A percentile compares a stretch with the other conserved stretches of the same genome.
Evolutionary conservation across 1,139 yeast genomes (phyloP).

Genomic region (Debaryomyces udenii): DNA sequence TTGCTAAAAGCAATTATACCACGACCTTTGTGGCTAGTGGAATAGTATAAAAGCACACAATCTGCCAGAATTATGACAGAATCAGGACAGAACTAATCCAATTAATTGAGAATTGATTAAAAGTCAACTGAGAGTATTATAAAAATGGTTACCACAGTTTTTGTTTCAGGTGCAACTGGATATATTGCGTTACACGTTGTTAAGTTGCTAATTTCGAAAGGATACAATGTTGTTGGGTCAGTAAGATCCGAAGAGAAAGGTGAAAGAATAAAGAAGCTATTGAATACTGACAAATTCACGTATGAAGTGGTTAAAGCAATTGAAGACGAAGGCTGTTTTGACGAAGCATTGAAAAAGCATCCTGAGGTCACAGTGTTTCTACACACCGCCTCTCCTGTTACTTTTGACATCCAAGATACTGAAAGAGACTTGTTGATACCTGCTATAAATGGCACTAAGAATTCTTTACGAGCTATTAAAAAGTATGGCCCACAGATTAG

Average conservation of each 20-base stretch:
- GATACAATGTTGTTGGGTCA: conserved; percentile 59
- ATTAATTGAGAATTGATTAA: too few relatives aligned
- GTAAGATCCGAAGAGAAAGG: conserved; percentile 57
- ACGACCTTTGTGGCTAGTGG: too few relatives aligned
- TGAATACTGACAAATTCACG: conserved; percentile 34
- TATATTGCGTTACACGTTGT: conserved; percentile 42
- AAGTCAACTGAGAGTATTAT: too few relatives aligned
- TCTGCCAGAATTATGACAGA: too few relatives aligned
- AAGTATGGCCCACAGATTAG: conserved; percentile 30
- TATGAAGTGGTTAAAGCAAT: conserved; percentile 56
- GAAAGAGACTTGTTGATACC: conserved; percentile 35
- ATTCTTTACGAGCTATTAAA: conserved; percentile 30
- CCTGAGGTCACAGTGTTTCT: conserved; percentile 54
- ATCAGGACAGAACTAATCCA: too few relatives aligned
- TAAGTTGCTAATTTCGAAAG: conserved; percentile 31
- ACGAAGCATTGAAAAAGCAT: conserved; percentile 46
- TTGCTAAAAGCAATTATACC: too few relatives aligned
- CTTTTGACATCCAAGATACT: conserved; percentile 28
- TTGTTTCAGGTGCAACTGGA: conserved; percentile 45
- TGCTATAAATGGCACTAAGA: conserved; percentile 35
- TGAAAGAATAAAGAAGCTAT: conserved; percentile 36
- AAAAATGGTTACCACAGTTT: too few relatives aligned
- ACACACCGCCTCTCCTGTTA: conserved; percentile 47
- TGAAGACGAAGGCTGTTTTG: conserved; percentile 51
- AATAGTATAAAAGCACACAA: too few relatives aligned